Evolutionary conservation across 495 filamentous ascomycete species (phyloP).

Genomic region (Geoglossum glabrum): DNA sequence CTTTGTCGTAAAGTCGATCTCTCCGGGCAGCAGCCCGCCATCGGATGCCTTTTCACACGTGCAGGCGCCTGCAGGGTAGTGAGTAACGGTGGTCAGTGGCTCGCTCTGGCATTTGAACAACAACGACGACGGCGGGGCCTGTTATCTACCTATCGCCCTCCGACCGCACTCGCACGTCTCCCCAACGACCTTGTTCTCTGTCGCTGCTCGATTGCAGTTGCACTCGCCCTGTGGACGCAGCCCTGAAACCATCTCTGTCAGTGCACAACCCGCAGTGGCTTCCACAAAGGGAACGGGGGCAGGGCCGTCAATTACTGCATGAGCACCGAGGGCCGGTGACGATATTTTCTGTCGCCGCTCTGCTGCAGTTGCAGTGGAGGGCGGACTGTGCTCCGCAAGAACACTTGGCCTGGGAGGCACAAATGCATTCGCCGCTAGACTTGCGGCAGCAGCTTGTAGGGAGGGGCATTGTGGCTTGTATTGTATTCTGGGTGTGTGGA

Average conservation of each 20-base stretch:
- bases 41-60: conserved; percentile 59
- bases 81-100: background rate
- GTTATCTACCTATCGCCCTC: conserved; percentile 44
- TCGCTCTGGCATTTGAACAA: no score
- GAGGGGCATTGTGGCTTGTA: conserved; percentile 23
- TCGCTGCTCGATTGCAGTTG: conserved; percentile 52
- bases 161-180: conserved; percentile 58
- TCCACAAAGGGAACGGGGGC: background rate
- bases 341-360: conserved; percentile 54
- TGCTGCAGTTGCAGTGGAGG: conserved; percentile 69
- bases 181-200: conserved; percentile 48
- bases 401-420: conserved; percentile 49
- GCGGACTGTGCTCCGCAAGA: conserved; percentile 77
- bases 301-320: conserved; percentile 43
- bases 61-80: conserved; percentile 38
- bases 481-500: no score
- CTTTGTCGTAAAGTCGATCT: conserved; percentile 65
- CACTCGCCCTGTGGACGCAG: conserved; percentile 58
- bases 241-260: conserved; percentile 18
- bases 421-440: conserved; percentile 33
- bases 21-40: conserved; percentile 32
- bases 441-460: conserved; percentile 46
- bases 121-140: background rate
- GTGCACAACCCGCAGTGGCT: background rate
- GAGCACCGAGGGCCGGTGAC: conserved; percentile 60